Conservation (phyloP, 768 basidiomycete genomes). For the Pleurotus eryngii region DNA sequence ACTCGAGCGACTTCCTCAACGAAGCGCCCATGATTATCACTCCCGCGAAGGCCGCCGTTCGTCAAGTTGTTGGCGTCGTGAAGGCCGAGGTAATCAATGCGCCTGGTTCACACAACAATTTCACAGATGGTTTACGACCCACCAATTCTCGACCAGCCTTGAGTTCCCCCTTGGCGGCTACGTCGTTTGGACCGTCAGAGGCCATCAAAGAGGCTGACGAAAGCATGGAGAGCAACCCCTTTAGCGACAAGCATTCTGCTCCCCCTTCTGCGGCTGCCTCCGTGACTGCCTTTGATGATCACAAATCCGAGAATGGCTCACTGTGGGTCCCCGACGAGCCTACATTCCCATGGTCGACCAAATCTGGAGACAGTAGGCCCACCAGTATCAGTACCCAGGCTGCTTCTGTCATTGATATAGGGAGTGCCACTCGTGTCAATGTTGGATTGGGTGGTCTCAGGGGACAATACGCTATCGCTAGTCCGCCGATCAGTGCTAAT, state of each 20-base stretch:
- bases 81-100: conserved; percentile 79
- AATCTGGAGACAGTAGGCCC: conserved; percentile 44
- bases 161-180: conserved; percentile 66
- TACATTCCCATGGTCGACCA: conserved; percentile 36
- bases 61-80: conserved; percentile 72
- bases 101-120: conserved; percentile 34
- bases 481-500: conserved; percentile 24
- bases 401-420: conserved; percentile 55
- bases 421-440: conserved; percentile 66
- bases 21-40: conserved; percentile 84
- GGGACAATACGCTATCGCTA: conserved; percentile 13
- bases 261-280: conserved; percentile 39
- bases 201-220: conserved; percentile 56
- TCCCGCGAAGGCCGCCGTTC: conserved; percentile 56
- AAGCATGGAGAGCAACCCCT: conserved; percentile 55
- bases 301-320: conserved; percentile 18
- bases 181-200: conserved; percentile 71
- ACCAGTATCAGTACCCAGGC: conserved; percentile 64
- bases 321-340: conserved; percentile 38
- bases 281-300: conserved; percentile 37
- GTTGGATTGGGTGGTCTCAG: conserved; percentile 43
- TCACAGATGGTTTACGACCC: conserved; percentile 39
- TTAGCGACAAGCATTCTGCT: conserved; percentile 53
- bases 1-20: conserved; percentile 73
- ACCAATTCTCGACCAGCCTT: conserved; percentile 40